Percentiles rank a stretch among this genome's conserved stretches.
These are phyloP conservation scores for Fusarium dimerum DNA, from an alignment of 2,329 filamentous ascomycete species.

Conservation along the genomic window DNA sequence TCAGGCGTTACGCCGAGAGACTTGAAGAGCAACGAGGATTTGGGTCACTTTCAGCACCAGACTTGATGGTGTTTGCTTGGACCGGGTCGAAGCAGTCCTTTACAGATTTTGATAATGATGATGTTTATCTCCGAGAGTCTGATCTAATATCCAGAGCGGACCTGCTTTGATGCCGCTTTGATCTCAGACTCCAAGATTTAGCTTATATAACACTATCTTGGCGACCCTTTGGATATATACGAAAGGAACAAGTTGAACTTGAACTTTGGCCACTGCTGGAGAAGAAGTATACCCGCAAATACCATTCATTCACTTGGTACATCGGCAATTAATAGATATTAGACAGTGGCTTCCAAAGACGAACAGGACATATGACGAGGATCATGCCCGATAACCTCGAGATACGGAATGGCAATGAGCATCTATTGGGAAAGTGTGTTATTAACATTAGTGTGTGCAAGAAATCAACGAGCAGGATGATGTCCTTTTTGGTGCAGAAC, in stretches of 20 bases:
- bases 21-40: constrained; percentile 3
- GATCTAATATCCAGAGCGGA: constrained; percentile 2
- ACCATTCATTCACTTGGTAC: constrained; percentile 4
- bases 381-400: constrained; percentile 2
- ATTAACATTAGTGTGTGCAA: not conserved
- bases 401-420: not conserved
- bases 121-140: not conserved
- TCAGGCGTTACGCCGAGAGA: not conserved
- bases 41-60: not conserved
- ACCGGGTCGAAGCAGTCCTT: constrained; percentile 5
- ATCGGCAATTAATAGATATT: not conserved
- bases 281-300: constrained; percentile 1
- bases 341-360: not conserved
- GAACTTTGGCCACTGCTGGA: constrained; percentile 9
- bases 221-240: constrained; percentile 1
- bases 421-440: not conserved
- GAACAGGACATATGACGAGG: not conserved
- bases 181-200: constrained; percentile 5
- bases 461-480: not conserved
- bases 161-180: not conserved
- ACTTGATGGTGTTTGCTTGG: constrained; percentile 5
- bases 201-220: not conserved
- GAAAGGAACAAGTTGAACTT: constrained; percentile 1
- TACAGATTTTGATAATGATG: constrained; percentile 2
- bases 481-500: not conserved